Evolutionary conservation across 352 stramenopile species (phyloP).

Genomic region (Phytophthora foliorum): DNA sequence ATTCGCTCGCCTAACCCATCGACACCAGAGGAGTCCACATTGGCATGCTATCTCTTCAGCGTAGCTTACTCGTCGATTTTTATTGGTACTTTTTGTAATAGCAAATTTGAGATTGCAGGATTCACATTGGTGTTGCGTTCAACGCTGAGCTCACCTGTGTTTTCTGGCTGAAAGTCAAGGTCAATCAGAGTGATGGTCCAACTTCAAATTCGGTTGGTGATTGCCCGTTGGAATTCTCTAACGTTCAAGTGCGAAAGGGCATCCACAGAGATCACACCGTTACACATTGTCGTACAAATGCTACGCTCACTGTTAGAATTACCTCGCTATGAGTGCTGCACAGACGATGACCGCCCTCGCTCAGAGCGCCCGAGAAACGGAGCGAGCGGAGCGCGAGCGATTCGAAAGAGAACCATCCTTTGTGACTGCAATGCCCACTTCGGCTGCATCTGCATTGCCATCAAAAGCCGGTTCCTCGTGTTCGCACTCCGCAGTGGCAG

Average conservation of each 20-base stretch:
- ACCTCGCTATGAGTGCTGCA: slow-evolving; percentile 32
- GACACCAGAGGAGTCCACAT: slow-evolving; percentile 28
- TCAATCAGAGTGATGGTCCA: slow-evolving; percentile 27
- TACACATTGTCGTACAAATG: not conserved
- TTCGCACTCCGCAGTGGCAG: slow-evolving; percentile 1
- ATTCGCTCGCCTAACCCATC: slow-evolving; percentile 11
- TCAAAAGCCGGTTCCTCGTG: not conserved
- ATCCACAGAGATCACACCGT: not conserved
- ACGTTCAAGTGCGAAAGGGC: slow-evolving; percentile 23
- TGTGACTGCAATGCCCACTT: slow-evolving; percentile 22
- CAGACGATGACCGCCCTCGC: slow-evolving; percentile 46
- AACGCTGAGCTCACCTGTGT: too few relatives aligned
- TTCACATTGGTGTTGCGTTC: slow-evolving; percentile 3
- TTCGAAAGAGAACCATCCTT: slow-evolving; percentile 37
- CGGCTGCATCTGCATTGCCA: not conserved
- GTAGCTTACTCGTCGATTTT: slow-evolving; percentile 41
- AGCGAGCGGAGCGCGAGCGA: slow-evolving; percentile 37
- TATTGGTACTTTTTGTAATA: slow-evolving; percentile 45
- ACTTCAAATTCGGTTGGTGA: slow-evolving; percentile 31
- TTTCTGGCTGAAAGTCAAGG: not conserved
- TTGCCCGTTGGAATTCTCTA: slow-evolving; percentile 5
- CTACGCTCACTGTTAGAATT: slow-evolving; percentile 6
- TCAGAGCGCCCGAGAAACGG: slow-evolving; percentile 36
- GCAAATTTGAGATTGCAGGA: slow-evolving; percentile 27
- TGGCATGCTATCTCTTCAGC: slow-evolving; percentile 39